Evolutionary conservation across 441 rosid genomes (phyloP).

Genomic region (Gossypium schwendimanii): DNA sequence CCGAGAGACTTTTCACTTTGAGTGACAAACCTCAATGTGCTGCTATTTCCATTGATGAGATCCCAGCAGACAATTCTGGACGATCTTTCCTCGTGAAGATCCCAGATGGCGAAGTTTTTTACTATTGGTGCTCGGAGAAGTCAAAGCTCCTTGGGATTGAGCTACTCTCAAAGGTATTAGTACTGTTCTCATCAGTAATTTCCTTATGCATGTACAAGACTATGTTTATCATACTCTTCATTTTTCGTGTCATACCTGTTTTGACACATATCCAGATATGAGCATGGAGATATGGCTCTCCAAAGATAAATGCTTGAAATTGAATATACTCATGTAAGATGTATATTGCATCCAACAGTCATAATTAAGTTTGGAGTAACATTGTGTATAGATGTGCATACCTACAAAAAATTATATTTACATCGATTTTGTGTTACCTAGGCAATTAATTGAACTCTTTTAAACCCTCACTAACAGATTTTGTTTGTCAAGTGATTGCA

Average conservation of each 20-base stretch:
- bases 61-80: constrained; percentile 65
- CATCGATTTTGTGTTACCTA: too few species aligned
- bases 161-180: constrained; percentile 68
- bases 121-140: constrained; percentile 94
- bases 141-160: constrained; percentile 76
- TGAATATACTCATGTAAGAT: background rate
- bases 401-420: background rate
- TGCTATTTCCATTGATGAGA: constrained; percentile 52
- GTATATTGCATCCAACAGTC: background rate
- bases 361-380: background rate
- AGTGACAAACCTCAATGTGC: constrained; percentile 40
- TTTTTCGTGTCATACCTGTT: background rate
- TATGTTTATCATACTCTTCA: too few species aligned
- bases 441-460: background rate
- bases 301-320: background rate
- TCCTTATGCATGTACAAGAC: background rate
- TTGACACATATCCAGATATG: background rate
- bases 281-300: background rate
- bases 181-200: background rate
- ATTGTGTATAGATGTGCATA: background rate
- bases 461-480: background rate
- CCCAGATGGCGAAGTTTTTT: constrained; percentile 46
- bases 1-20: constrained; percentile 59
- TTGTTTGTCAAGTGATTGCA: background rate
- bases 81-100: constrained; percentile 60